A percentile compares a stretch with the other conserved stretches of the same genome.
Conservation (phyloP, 805 yeast species). For the Lipomyces sp. region DNA sequence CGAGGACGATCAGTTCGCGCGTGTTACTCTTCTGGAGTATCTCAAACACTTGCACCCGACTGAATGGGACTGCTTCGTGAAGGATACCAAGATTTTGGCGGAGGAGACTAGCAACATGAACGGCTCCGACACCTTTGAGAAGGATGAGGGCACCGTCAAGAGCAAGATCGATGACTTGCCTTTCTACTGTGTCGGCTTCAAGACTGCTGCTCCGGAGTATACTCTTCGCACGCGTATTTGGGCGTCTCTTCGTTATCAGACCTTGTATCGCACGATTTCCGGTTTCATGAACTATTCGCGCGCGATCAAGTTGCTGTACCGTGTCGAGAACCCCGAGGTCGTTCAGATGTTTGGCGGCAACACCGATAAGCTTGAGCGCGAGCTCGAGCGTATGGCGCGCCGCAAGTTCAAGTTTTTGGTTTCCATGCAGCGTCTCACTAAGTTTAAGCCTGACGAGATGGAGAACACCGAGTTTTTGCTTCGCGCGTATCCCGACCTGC, state of each 20-base stretch:
- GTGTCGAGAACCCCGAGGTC: constrained; percentile 92
- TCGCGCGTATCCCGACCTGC: constrained; percentile 66
- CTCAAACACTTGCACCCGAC: constrained; percentile 92
- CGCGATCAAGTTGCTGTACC: constrained; percentile 87
- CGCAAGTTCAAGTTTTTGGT: constrained; percentile 78
- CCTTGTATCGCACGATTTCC: constrained; percentile 92
- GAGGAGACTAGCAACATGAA: constrained; percentile 77
- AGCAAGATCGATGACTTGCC: constrained; percentile 88
- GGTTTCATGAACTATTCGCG: constrained; percentile 98
- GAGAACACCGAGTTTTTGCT: constrained; percentile 65
- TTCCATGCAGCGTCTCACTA: constrained; percentile 80
- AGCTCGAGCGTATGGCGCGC: constrained; percentile 77
- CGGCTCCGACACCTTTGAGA: constrained; percentile 40
- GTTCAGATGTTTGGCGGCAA: constrained; percentile 99
- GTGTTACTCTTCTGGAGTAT: constrained; percentile 90
- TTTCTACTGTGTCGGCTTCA: constrained; percentile 94
- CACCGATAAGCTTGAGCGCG: constrained; percentile 93
- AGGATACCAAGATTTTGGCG: constrained; percentile 91
- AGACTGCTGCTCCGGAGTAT: constrained; percentile 95
- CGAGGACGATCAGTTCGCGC: constrained; percentile 94
- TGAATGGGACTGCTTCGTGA: constrained; percentile 97
- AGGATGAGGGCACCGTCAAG: constrained; percentile 65
- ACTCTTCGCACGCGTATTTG: constrained; percentile 94
- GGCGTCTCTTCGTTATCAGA: constrained; percentile 97
- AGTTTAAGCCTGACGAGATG: constrained; percentile 61